A percentile compares a stretch with the other conserved stretches of the same genome.
Evolutionary conservation across 2,329 filamentous ascomycete genomes (phyloP).

Genomic region (Aurifilum marmelostoma): DNA sequence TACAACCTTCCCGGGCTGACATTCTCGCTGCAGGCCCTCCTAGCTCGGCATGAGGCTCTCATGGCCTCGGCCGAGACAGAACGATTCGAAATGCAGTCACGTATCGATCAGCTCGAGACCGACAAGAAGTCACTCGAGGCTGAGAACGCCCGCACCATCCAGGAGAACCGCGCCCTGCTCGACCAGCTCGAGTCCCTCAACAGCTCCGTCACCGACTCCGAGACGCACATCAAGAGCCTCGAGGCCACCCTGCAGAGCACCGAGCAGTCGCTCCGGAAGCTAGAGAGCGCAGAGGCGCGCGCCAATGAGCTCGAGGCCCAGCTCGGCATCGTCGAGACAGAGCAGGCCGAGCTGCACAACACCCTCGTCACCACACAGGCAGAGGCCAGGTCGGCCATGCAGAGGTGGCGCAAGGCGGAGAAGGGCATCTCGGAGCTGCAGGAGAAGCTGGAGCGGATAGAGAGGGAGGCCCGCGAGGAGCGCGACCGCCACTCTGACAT

Average conservation of each 20-base stretch:
- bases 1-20: conserved; percentile 63
- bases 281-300: conserved; percentile 73
- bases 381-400: conserved; percentile 76
- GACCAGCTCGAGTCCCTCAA: conserved; percentile 87
- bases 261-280: conserved; percentile 73
- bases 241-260: conserved; percentile 77
- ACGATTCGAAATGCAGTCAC: conserved; percentile 70
- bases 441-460: conserved; percentile 86
- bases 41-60: conserved; percentile 91
- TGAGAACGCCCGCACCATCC: conserved; percentile 75
- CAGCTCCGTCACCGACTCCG: conserved; percentile 75
- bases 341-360: conserved; percentile 74
- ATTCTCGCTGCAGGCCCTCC: conserved; percentile 78
- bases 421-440: conserved; percentile 76
- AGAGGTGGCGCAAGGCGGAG: conserved; percentile 86
- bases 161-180: conserved; percentile 80
- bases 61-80: conserved; percentile 91
- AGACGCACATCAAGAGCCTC: conserved; percentile 76
- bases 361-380: conserved; percentile 69
- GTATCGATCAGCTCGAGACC: conserved; percentile 75
- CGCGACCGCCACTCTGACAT: conserved; percentile 80
- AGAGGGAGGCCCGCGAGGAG: conserved; percentile 80
- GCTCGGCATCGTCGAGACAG: conserved; percentile 75
- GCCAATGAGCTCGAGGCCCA: conserved; percentile 82
- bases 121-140: conserved; percentile 75